Percentiles rank a stretch among this genome's conserved stretches.
Evolutionary conservation across 2,329 filamentous ascomycete genomes (phyloP).

Genomic region (Colletotrichum sp.): DNA sequence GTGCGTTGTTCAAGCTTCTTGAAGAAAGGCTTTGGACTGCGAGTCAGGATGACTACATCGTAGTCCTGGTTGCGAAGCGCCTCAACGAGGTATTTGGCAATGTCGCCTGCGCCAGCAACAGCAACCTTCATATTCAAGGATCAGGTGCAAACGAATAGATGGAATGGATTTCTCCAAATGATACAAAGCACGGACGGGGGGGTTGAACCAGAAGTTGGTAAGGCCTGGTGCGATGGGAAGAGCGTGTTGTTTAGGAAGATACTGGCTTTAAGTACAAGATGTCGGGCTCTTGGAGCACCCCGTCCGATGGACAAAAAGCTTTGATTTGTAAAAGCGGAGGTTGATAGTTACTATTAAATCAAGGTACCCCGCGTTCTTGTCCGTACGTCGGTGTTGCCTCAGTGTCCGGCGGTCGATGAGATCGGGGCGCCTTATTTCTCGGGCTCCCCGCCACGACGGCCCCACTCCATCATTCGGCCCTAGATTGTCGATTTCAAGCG

Average conservation of each 20-base stretch:
- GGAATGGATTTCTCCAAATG: rapidly evolving
- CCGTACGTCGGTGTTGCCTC: neutral
- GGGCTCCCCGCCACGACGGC: neutral
- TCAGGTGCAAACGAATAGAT: rapidly evolving
- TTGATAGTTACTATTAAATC: neutral
- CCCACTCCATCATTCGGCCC: neutral
- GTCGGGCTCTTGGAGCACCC: neutral
- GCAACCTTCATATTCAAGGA: neutral
- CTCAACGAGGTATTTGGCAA: neutral
- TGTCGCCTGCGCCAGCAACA: neutral
- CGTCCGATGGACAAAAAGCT: neutral
- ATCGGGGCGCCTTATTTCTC: neutral
- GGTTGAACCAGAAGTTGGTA: neutral
- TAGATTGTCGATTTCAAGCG: neutral
- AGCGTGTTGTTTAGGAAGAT: neutral
- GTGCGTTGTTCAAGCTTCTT: neutral
- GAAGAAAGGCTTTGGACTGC: neutral
- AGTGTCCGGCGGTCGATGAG: neutral
- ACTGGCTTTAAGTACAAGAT: neutral
- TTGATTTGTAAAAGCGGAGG: neutral
- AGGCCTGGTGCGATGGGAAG: neutral
- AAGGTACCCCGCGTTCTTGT: neutral
- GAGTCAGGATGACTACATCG: neutral
- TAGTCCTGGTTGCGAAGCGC: neutral
- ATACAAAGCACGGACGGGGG: rapidly evolving